Evolutionary conservation across 441 rosid genomes (phyloP).

Genomic region (Adansonia gregorii): DNA sequence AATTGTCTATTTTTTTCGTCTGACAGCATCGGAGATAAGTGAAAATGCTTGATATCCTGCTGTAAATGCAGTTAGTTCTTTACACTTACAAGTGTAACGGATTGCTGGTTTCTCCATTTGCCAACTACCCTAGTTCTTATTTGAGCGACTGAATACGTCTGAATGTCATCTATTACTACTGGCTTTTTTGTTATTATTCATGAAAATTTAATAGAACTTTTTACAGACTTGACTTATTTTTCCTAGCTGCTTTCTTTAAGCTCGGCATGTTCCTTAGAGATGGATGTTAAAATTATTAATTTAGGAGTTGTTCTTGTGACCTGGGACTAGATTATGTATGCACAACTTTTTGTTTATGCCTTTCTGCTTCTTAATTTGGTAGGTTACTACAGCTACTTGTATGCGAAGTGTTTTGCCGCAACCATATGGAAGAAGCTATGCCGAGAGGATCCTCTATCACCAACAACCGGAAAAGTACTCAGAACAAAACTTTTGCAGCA

Average conservation of each 20-base stretch:
- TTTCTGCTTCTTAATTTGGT: constrained; percentile 14
- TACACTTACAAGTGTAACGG: not conserved
- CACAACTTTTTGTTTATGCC: not conserved
- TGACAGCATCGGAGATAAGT: not conserved
- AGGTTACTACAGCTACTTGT: constrained; percentile 90
- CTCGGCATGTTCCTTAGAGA: not conserved
- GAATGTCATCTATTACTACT: not conserved
- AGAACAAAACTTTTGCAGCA: constrained; percentile 69
- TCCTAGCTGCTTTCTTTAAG: not conserved
- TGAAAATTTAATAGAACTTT: not conserved
- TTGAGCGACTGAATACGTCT: not conserved
- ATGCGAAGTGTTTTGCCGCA: constrained; percentile 90
- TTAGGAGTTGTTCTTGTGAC: not conserved
- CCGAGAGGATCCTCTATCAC: constrained; percentile 83
- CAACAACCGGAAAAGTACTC: constrained; percentile 63
- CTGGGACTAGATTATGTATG: not conserved
- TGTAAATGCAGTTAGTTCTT: not conserved
- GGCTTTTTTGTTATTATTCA: not conserved
- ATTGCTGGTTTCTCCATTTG: not conserved
- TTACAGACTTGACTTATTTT: not conserved
- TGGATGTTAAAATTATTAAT: not conserved
- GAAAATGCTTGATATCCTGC: not conserved
- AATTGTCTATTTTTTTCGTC: not conserved
- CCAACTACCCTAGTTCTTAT: not conserved
- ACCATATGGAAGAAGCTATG: constrained; percentile 86